Percentiles rank a stretch among this genome's conserved stretches.
These are phyloP conservation scores for Linum usitatissimum DNA, from an alignment of 345 rosid genomes.

Conservation along the genomic window DNA sequence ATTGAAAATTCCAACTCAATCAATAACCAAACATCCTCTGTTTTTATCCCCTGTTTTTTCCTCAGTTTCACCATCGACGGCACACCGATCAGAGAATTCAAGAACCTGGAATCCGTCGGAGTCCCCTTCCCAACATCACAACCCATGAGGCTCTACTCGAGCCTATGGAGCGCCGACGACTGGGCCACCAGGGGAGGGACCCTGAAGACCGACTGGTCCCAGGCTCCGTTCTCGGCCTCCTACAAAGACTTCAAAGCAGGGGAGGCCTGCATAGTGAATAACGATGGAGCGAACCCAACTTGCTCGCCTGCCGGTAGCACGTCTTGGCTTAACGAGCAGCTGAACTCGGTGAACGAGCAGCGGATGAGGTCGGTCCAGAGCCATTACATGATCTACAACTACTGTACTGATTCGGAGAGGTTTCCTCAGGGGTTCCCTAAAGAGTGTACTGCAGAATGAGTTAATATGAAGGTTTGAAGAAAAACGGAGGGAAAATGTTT, in stretches of 20 bases:
- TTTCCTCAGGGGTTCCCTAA: background rate
- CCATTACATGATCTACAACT: conserved; percentile 1
- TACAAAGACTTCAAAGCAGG: background rate
- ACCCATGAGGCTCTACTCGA: conserved; percentile 1
- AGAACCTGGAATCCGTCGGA: background rate
- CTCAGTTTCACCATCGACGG: background rate
- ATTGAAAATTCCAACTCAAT: background rate
- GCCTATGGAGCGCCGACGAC: conserved; percentile 10
- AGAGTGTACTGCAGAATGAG: background rate
- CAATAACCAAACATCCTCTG: background rate
- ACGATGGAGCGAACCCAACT: background rate
- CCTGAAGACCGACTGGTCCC: background rate
- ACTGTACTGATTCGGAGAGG: conserved; percentile 1
- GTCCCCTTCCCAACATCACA: background rate
- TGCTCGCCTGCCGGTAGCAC: background rate
- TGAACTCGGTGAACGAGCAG: background rate
- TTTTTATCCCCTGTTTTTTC: background rate
- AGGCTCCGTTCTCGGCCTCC: conserved; percentile 1
- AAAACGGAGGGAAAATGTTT: too few relatives aligned
- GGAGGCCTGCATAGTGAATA: background rate
- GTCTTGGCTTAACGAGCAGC: background rate
- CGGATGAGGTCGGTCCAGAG: background rate
- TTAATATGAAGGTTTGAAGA: too few relatives aligned
- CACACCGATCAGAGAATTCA: conserved; percentile 4
- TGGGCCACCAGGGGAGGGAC: conserved; percentile 4